These are phyloP conservation scores for Starmerella davenportii DNA, from an alignment of 805 yeast species.

Conservation along the genomic window DNA sequence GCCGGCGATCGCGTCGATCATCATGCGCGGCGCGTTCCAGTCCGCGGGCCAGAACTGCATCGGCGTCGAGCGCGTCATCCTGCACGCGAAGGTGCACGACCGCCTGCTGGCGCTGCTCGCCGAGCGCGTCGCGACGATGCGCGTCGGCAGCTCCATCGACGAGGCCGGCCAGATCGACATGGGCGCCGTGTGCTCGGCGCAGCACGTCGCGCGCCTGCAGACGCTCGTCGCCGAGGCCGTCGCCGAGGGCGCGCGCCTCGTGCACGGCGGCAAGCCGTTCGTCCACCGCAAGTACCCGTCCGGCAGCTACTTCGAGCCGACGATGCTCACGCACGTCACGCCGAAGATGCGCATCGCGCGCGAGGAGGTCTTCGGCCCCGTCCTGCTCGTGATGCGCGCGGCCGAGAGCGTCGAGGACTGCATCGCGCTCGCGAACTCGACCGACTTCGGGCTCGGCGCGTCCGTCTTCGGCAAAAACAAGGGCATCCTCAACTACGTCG, in stretches of 20 bases:
- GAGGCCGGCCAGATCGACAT: constrained; percentile 79
- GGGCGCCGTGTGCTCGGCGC: constrained; percentile 85
- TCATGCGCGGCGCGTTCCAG: constrained; percentile 91
- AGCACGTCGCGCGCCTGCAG: constrained; percentile 53
- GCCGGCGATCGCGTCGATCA: constrained; percentile 44
- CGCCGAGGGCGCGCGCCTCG: constrained; percentile 54
- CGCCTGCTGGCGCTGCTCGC: constrained; percentile 38
- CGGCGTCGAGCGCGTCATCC: constrained; percentile 84
- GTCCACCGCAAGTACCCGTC: constrained; percentile 85
- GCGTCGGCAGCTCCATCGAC: constrained; percentile 84
- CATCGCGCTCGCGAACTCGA: constrained; percentile 57
- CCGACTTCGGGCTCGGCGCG: constrained; percentile 81
- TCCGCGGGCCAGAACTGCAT: constrained; percentile 97
- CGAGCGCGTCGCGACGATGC: constrained; percentile 38
- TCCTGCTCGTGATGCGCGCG: constrained; percentile 50
- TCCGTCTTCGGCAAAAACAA: constrained; percentile 66
- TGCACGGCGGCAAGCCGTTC: constrained; percentile 66
- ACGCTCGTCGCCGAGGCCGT: constrained; percentile 56
- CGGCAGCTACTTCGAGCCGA: constrained; percentile 87
- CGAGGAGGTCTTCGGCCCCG: constrained; percentile 89
- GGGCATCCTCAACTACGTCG: constrained; percentile 40
- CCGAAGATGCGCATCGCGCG: constrained; percentile 62
- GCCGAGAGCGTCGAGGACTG: constrained; percentile 55
- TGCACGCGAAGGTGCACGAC: constrained; percentile 45
- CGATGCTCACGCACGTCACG: constrained; percentile 67